Evolutionary conservation across 257 asterid species (phyloP), one percentile per base, ranked within the genome.

Genomic region (Haberlea rhodopensis): DNA sequence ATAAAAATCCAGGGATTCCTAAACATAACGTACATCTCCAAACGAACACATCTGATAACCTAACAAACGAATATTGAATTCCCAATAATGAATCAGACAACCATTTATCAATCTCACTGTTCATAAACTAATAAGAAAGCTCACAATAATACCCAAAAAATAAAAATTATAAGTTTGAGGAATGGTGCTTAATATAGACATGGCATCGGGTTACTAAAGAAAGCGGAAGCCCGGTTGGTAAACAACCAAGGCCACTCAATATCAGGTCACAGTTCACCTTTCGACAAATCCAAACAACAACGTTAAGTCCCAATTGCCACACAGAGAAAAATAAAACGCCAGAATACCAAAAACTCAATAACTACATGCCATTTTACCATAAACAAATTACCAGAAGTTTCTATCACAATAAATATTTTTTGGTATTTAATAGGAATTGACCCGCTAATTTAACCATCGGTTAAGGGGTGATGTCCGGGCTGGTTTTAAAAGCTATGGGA

Each of bases 301-400:
- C 54, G 31, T 11, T 25, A 15, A 18, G 23, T 32, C 68, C 63
- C 24, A 63, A 56, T 46, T 25, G 7, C 49, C 19, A 26, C 3
- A 24, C 1, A 6, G 28, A 29, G n/a, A n/a, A n/a, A n/a, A n/a
- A n/a, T 21, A 7, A 34, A 53, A 65, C 43, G 27, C 19, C 34
- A 34, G 21, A 46, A 11, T 31, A 53, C 52, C 57, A n/a, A n/a
- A 53, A 67, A 45, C 20, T 54, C 52, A 49, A 63, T 26, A 31
- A 28, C 0, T 31, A 26, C 49, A 57, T 18, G 37, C 18, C 1
- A 25, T 20, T 16, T n/a, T n/a, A n/a, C n/a, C n/a, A n/a, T n/a
- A n/a, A 29, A 26, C 45, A 63, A n/a, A 7, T 16, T 45, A 9
- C 19, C 28, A 58, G 2, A 16, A 29, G 28, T 55, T 18, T 28